phyloP scores from a whole-genome alignment of 139 green algal genomes.

The Micractinium conductrix region DNA sequence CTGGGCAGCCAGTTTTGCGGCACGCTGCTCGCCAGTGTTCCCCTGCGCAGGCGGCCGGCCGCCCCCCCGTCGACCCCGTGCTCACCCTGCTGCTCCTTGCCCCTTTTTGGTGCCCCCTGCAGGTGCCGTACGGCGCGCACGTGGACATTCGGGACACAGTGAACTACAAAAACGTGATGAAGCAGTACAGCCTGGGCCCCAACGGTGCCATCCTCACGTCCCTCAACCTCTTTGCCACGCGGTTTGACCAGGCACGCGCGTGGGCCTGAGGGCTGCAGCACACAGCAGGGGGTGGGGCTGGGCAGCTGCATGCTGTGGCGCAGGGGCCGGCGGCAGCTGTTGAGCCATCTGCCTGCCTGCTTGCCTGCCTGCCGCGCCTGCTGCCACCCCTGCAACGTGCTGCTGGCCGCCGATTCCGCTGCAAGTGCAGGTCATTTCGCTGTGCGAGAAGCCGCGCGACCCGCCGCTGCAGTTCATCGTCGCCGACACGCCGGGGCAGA shows the following conservation, averaged over 20 bases:
- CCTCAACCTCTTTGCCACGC: constrained; percentile 97
- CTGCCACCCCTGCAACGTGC: background rate
- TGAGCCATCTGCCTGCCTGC: background rate
- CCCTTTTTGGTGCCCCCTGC: no score
- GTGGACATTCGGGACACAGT: constrained; percentile 99
- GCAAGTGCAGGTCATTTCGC: constrained; percentile 73
- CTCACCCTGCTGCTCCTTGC: no score
- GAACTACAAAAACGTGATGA: constrained; percentile 81
- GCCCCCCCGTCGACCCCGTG: no score
- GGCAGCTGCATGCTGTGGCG: background rate
- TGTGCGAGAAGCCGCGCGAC: constrained; percentile 82
- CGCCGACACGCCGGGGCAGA: constrained; percentile 97
- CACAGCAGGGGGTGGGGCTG: background rate
- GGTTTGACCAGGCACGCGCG: constrained; percentile 90
- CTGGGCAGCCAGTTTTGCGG: no score
- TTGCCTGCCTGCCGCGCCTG: background rate
- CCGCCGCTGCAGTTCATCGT: constrained; percentile 87
- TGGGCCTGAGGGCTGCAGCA: background rate
- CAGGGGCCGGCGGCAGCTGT: background rate
- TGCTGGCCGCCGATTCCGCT: background rate
- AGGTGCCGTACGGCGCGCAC: constrained; percentile 91
- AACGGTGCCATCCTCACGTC: constrained; percentile 98
- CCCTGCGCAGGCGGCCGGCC: no score
- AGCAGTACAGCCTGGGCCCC: constrained; percentile 95
- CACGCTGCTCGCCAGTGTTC: no score